Evolutionary conservation across 2,329 filamentous ascomycete genomes (phyloP), one percentile per base, ranked within the genome.

Genomic region (Pezicula radicicola): DNA sequence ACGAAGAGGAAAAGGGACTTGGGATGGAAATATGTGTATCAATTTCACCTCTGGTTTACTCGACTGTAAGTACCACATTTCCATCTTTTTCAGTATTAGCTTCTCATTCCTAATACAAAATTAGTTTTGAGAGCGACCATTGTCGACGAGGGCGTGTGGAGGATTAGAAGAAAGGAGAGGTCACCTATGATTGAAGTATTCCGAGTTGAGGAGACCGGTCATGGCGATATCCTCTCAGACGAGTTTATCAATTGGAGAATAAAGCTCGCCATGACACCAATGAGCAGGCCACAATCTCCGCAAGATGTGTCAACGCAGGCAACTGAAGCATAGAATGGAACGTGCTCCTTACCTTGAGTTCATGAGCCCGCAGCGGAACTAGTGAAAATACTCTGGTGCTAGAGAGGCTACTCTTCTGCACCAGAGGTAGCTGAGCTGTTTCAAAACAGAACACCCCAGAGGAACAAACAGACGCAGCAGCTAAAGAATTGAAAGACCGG

Each of bases 21-120:
- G 94, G 94, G 89, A 97, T 71, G 93, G 90, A 16, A 93, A 97
- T 65, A 81, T 88, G 59, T 97, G 92, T 66, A 94, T 97, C 65
- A 96, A 96, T 61, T 97, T 97, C 71, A 84, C 91, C 1, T 84
- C 82, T 1, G 77, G 73, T 0, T 89, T 97, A 60, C 70, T 97
- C 15, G 84, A 86, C 7, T 95, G 89, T 91, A 69, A 70, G 85
- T 70, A 4, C 28, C 8, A 6, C 28, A 30, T 19, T 33, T 33
- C 27, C 4, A n/a, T 28, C 16, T 28, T 27, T 48, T 39, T 8
- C 64, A 63, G 33, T 51, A 66, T 42, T 63, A 59, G 49, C 21
- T 45, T 47, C 25, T 46, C 15, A 21, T 25, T 21, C 44, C 56
- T 68, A 55, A 68, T 27, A 13, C 3, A 25, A 19, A 9, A 6